A percentile compares a stretch with the other conserved stretches of the same genome.
Conservation (phyloP, 441 rosid species). For the Gossypium aridum region DNA sequence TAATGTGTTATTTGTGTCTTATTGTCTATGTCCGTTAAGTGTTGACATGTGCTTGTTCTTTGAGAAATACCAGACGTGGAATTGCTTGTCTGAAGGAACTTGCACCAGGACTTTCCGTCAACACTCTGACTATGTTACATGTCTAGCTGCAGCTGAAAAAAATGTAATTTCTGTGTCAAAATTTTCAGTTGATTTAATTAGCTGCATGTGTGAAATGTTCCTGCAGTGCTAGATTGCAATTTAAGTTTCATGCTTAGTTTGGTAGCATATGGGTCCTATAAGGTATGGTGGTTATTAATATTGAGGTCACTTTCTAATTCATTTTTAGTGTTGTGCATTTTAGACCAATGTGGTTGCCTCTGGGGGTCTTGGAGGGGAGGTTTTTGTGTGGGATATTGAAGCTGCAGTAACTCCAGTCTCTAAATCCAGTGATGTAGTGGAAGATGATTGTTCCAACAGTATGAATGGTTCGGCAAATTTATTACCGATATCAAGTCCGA, state of each 20-base stretch:
- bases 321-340: constrained; percentile 48
- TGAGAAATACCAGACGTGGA: constrained; percentile 65
- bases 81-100: constrained; percentile 79
- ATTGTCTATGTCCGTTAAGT: constrained; percentile 4
- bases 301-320: constrained; percentile 51
- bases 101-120: constrained; percentile 87
- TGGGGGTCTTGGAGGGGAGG: constrained; percentile 99
- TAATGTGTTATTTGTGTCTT: constrained; percentile 2
- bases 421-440: constrained; percentile 62
- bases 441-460: constrained; percentile 71
- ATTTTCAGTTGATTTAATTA: constrained; percentile 23
- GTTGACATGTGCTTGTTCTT: constrained; percentile 13
- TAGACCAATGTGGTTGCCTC: constrained; percentile 97
- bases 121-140: constrained; percentile 96
- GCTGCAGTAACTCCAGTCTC: constrained; percentile 70
- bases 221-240: constrained; percentile 16
- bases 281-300: constrained; percentile 4
- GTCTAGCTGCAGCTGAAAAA: constrained; percentile 84
- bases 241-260: constrained; percentile 12
- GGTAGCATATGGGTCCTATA: constrained; percentile 1
- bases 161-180: constrained; percentile 63
- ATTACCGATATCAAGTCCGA: constrained; percentile 62
- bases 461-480: constrained; percentile 51
- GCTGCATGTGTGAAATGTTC: constrained; percentile 22
- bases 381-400: constrained; percentile 92